Base-by-base conservation (phyloP, 2,329 filamentous ascomycete genomes). In the Colletotrichum falcatum region DNA sequence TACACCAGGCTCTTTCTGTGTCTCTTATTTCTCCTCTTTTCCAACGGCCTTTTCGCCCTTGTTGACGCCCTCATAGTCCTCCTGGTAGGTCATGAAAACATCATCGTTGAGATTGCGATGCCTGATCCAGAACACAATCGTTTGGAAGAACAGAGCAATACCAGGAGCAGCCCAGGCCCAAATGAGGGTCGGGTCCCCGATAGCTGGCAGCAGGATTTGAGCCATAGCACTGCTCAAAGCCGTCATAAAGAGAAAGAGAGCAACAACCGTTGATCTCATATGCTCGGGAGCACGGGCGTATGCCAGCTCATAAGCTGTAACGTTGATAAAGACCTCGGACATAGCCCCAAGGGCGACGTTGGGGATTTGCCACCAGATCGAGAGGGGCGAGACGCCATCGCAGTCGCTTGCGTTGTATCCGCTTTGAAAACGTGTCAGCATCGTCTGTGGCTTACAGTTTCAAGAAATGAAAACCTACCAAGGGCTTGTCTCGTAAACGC, bases 231-330 rank as follows among this genome's bases (percentile, higher is more conserved):
- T 84, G 5, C 86, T 87, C 71, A 90, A 82, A 0, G 88, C 88
- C 66, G 85, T 88, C 73, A 87, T 89, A 72, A 90, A 83, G 11
- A 90, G 80, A 74, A 84, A 87, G 69, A 90, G 81, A 0, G 88
- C 84, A 75, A 87, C 83, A 35, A 90, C 86, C 18, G 87, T 85
- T 3, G 85, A 86, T 76, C 88, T 85, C 89, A 92, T 91, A 76
- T 88, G 86, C 65, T 85, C 85, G 2, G 90, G 90, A 0, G 91
- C 89, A 76, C 91, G 91, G 75, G 89, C 89, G 79, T 89, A 92
- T 9, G 89, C 90, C 72, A 92, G 90, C 77, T 92, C 90, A 58
- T 91, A 85, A 58, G 87, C 84, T 1, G 90, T 91, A 63, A 92
- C 88, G 58, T 87, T 89, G 42, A 86, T 85, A 73, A 90, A 86